These are phyloP conservation scores for Sphaerulina populicola DNA, from an alignment of 2,329 filamentous ascomycete genomes.

Conservation along the genomic window DNA sequence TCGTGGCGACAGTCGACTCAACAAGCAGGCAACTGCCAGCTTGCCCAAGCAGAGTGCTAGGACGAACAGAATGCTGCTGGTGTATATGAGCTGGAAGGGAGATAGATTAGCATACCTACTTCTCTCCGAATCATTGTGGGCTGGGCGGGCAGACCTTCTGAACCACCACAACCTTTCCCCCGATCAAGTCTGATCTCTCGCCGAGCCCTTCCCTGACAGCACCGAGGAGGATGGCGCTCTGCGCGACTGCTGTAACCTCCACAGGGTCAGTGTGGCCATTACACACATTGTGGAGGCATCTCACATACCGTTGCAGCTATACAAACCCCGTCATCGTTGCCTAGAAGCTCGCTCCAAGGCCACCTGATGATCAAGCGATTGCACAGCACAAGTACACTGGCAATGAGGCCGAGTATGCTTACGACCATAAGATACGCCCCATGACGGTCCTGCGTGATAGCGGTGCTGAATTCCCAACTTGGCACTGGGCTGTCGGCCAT, in stretches of 20 bases:
- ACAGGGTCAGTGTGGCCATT: background rate
- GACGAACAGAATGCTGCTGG: constrained; percentile 14
- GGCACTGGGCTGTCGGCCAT: constrained; percentile 7
- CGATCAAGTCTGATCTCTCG: background rate
- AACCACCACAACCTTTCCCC: background rate
- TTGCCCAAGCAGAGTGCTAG: constrained; percentile 15
- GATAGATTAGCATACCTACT: background rate
- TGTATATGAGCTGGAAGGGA: constrained; percentile 13
- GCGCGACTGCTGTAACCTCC: background rate
- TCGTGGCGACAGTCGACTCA: constrained; percentile 14
- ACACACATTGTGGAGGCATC: background rate
- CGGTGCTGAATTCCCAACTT: constrained; percentile 13
- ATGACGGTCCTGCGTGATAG: constrained; percentile 13
- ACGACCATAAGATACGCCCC: constrained; percentile 12
- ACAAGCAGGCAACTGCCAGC: constrained; percentile 15
- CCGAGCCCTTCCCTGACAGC: constrained; percentile 5
- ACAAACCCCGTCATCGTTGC: constrained; percentile 8
- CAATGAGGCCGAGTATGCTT: constrained; percentile 15
- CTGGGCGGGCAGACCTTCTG: background rate
- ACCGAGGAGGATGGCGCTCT: constrained; percentile 2
- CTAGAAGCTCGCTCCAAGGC: constrained; percentile 2
- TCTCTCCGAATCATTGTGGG: background rate
- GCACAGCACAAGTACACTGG: constrained; percentile 4
- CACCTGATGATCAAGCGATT: constrained; percentile 4
- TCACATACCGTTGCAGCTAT: constrained; percentile 1